Percentiles rank a stretch among this genome's conserved stretches.
Conservation (phyloP, 352 stramenopile genomes). For the Plasmopara halstedii region DNA sequence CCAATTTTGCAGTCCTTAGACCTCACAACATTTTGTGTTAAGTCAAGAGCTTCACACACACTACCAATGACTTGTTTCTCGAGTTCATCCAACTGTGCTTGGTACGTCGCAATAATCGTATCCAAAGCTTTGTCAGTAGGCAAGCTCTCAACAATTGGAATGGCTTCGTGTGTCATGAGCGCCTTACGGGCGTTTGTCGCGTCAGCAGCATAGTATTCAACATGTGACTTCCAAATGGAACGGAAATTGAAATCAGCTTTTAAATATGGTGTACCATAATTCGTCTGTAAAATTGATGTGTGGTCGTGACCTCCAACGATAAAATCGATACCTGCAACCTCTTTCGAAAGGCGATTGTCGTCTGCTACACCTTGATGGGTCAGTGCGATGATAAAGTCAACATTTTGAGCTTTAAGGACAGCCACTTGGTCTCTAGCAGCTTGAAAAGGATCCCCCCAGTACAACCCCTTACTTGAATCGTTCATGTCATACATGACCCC, state of each 20-base stretch:
- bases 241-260: conserved; percentile 72
- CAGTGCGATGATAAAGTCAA: conserved; percentile 69
- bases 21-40: conserved; percentile 47
- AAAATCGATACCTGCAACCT: conserved; percentile 52
- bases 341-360: conserved; percentile 64
- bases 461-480: conserved; percentile 46
- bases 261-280: conserved; percentile 63
- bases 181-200: conserved; percentile 19
- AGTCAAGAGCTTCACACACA: conserved; percentile 47
- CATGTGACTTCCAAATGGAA: conserved; percentile 49
- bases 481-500: conserved; percentile 80
- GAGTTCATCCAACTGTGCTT: conserved; percentile 30
- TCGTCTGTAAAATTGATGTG: conserved; percentile 63
- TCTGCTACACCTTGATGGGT: conserved; percentile 64
- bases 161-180: conserved; percentile 41
- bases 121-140: conserved; percentile 42
- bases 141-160: conserved; percentile 57
- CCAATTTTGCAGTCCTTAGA: conserved; percentile 40
- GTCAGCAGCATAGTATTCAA: conserved; percentile 48
- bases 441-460: conserved; percentile 59
- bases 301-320: conserved; percentile 74
- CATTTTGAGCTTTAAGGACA: conserved; percentile 26
- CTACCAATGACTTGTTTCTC: conserved; percentile 38
- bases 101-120: conserved; percentile 38
- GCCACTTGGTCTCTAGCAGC: conserved; percentile 45